Evolutionary conservation across 106 monocot genomes (phyloP).

Genomic region (Apostasia shenzhenica): DNA sequence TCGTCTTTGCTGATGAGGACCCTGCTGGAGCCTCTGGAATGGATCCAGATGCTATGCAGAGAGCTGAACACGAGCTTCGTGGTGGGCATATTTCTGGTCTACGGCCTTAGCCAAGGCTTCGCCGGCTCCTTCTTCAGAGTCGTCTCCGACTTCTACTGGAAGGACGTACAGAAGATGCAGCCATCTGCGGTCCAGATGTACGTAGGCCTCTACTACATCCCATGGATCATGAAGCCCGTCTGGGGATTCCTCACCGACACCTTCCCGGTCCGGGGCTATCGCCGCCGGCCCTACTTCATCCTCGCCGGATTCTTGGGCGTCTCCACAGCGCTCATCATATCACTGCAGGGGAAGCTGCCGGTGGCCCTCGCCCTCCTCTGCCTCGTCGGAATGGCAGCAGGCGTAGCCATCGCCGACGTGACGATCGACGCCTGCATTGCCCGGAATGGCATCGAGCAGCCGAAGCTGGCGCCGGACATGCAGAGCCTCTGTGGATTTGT

Average conservation of each 20-base stretch:
- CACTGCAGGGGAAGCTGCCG: conserved; percentile 18
- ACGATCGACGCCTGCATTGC: conserved; percentile 84
- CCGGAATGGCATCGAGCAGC: conserved; percentile 58
- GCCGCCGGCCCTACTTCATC: conserved; percentile 67
- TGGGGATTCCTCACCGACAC: conserved; percentile 82
- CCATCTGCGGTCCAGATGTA: conserved; percentile 61
- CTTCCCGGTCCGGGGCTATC: conserved; percentile 56
- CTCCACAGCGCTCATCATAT: conserved; percentile 15
- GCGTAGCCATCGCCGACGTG: conserved; percentile 58
- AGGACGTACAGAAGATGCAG: conserved; percentile 76
- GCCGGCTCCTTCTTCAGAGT: conserved; percentile 42
- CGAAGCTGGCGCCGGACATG: conserved; percentile 57
- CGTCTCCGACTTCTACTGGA: conserved; percentile 81
- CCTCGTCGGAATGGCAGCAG: conserved; percentile 33
- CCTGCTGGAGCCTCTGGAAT: conserved; percentile 26
- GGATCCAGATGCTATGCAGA: conserved; percentile 54
- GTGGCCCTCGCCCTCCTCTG: conserved; percentile 30
- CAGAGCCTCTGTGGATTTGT: conserved; percentile 59
- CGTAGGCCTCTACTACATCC: conserved; percentile 40
- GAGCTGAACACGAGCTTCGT: conserved; percentile 50
- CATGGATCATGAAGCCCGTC: conserved; percentile 68
- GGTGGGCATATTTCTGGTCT: conserved; percentile 49
- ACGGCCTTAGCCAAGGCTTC: conserved; percentile 74
- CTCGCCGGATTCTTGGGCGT: conserved; percentile 44
- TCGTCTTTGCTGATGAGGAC: background rate